Conservation (phyloP, 768 basidiomycete genomes). For the Wakefieldia striispora region DNA sequence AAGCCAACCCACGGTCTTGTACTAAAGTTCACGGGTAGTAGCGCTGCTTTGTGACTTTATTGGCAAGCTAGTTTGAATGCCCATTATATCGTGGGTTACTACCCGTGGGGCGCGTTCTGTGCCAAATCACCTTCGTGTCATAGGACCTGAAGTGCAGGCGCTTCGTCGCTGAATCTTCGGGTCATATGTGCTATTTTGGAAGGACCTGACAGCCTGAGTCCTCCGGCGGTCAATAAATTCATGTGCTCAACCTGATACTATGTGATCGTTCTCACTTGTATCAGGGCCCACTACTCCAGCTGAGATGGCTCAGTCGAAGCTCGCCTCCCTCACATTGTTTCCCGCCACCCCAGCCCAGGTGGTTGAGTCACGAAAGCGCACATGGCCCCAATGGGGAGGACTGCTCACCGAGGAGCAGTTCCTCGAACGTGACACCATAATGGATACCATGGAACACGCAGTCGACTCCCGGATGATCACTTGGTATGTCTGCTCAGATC, state of each 20-base stretch:
- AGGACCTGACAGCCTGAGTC: no score
- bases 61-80: no score
- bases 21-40: no score
- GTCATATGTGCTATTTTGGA: no score
- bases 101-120: no score
- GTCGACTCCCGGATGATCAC: slow-evolving; percentile 44
- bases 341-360: slow-evolving; percentile 48
- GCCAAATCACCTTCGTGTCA: no score
- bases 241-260: not conserved
- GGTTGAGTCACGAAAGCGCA: slow-evolving; percentile 39
- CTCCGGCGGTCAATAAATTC: no score
- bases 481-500: slow-evolving; percentile 38
- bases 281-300: not conserved
- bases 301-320: slow-evolving; percentile 9
- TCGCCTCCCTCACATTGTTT: slow-evolving; percentile 40
- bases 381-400: slow-evolving; percentile 43
- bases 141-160: no score
- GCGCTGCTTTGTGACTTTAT: no score
- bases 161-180: no score
- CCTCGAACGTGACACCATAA: slow-evolving; percentile 37
- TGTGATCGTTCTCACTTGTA: not conserved
- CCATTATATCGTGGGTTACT: no score
- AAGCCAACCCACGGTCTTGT: no score
- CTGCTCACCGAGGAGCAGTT: slow-evolving; percentile 46
- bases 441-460: slow-evolving; percentile 45